A percentile compares a stretch with the other conserved stretches of the same genome.
Conservation (phyloP, 768 basidiomycete species). For the Daedaleopsis nitida region DNA sequence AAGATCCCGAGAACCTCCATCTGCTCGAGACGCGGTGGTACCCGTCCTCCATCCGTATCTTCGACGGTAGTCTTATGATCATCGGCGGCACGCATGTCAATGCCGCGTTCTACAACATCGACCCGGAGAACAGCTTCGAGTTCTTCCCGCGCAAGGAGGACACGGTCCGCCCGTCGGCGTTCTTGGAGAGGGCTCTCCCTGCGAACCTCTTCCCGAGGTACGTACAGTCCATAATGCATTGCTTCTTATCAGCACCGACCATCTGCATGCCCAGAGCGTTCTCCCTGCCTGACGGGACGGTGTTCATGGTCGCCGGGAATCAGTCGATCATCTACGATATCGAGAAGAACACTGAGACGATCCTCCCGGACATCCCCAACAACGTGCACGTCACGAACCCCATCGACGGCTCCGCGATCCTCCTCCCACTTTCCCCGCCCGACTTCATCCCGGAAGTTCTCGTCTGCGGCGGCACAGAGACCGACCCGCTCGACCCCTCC, state of each 20-base stretch:
- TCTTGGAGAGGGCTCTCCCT: conserved; percentile 30
- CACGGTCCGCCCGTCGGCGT: conserved; percentile 31
- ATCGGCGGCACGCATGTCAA: conserved; percentile 81
- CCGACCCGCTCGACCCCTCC: conserved; percentile 60
- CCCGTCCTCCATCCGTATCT: conserved; percentile 65
- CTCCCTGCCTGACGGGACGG: conserved; percentile 62
- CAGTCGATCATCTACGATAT: conserved; percentile 84
- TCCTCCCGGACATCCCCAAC: conserved; percentile 72
- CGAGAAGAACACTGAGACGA: conserved; percentile 58
- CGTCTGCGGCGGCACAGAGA: conserved; percentile 73
- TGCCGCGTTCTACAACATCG: conserved; percentile 83
- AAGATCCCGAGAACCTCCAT: conserved; percentile 61
- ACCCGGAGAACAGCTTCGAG: conserved; percentile 78
- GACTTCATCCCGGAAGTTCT: conserved; percentile 69
- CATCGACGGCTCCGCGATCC: conserved; percentile 71
- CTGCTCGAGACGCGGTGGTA: conserved; percentile 85
- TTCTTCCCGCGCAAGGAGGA: conserved; percentile 77
- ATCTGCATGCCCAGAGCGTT: conserved; percentile 69
- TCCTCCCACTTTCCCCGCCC: conserved; percentile 69
- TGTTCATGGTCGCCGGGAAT: conserved; percentile 78
- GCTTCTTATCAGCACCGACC: conserved; percentile 67
- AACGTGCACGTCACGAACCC: conserved; percentile 85
- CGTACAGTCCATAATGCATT: conserved; percentile 61
- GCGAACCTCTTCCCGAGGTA: conserved; percentile 46
- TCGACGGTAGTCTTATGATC: conserved; percentile 79